Conservation (phyloP, 2,329 filamentous ascomycete genomes). For the Hypoxylon sp. region DNA sequence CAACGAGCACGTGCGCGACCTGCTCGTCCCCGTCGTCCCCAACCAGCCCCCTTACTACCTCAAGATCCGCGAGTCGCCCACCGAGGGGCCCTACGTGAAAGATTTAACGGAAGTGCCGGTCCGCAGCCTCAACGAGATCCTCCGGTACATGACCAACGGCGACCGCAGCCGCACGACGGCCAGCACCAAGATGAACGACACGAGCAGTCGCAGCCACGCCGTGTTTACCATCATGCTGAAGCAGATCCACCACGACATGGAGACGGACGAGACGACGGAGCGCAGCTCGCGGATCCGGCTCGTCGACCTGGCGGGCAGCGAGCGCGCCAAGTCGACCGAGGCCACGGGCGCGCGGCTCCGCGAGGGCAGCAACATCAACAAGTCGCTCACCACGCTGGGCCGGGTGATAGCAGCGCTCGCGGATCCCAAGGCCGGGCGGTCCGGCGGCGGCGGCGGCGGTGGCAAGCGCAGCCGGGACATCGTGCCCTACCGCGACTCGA, state of each 20-base stretch:
- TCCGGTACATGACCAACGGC: slow-evolving; percentile 90
- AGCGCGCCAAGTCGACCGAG: slow-evolving; percentile 94
- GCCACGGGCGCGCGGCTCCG: slow-evolving; percentile 90
- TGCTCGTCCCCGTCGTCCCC: slow-evolving; percentile 78
- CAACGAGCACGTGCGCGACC: slow-evolving; percentile 97
- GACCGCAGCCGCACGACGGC: slow-evolving; percentile 89
- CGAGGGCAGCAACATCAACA: slow-evolving; percentile 99
- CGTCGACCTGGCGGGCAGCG: slow-evolving; percentile 93
- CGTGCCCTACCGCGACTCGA: slow-evolving; percentile 93
- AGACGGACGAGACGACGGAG: slow-evolving; percentile 97
- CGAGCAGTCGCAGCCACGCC: slow-evolving; percentile 93
- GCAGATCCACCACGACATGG: slow-evolving; percentile 97
- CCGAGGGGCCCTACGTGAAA: slow-evolving; percentile 96
- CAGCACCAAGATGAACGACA: slow-evolving; percentile 99
- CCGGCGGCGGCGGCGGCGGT: too few species aligned
- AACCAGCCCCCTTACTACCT: slow-evolving; percentile 89
- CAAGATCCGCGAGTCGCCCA: slow-evolving; percentile 95
- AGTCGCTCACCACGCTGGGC: slow-evolving; percentile 94
- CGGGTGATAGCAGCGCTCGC: slow-evolving; percentile 94
- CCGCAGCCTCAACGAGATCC: slow-evolving; percentile 85
- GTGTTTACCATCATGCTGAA: slow-evolving; percentile 99
- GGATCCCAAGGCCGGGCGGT: slow-evolving; percentile 67
- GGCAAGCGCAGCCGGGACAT: slow-evolving; percentile 70
- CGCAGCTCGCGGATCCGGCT: slow-evolving; percentile 92
- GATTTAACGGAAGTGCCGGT: slow-evolving; percentile 95